Base-by-base conservation (phyloP, 176 grass and related monocot species). In the Echinochloa phyllopogon region DNA sequence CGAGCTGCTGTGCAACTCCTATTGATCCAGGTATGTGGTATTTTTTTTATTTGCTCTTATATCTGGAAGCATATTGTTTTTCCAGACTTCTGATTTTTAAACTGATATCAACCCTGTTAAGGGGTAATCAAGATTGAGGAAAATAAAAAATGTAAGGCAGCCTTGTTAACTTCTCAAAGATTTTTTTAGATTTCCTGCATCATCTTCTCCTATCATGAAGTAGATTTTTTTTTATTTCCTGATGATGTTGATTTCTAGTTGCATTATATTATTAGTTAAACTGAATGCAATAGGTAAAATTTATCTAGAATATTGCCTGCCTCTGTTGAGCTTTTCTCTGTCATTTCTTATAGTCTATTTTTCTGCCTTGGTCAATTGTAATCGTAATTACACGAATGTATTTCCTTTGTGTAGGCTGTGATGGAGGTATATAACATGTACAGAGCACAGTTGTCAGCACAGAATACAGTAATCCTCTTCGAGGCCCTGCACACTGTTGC, bases 341-440 rank as follows among this genome's bases (percentile, higher is more conserved):
- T 14, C 52, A 56, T 12, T 50, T 65, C 50, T 76, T 73, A 73
- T 71, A 49, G 17, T 36, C 29, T 79, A 65, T 60, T 58, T 58
- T 48, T 27, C 61, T 60, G 69, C 33, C 23, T 69, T 71, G 10
- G 25, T 85, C 17, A 56, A 47, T 23, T 72, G 10, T 47, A 72
- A 73, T 58, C 39, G 56, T 58, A 58, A 58, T 58, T 89, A 78
- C 21, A 33, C 65, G 0, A n/a, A 77, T 83, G 16, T 8, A 36
- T 85, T 48, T 77, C 47, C 45, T 79, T 89, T 86, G 5, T 96
- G 88, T 87, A 99, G 94, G 94, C 93, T 78, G 92, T 99, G 68
- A 96, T 99, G 97, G 97, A 99, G 81, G 89, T 99, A 88, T 96
- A 96, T 86, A 92, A 87, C 75, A 96, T 94, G 88, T 96, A 94